Evolutionary conservation across 2,329 filamentous ascomycete species (phyloP), one percentile per base, ranked within the genome.

Genomic region (Colletotrichum limetticola): DNA sequence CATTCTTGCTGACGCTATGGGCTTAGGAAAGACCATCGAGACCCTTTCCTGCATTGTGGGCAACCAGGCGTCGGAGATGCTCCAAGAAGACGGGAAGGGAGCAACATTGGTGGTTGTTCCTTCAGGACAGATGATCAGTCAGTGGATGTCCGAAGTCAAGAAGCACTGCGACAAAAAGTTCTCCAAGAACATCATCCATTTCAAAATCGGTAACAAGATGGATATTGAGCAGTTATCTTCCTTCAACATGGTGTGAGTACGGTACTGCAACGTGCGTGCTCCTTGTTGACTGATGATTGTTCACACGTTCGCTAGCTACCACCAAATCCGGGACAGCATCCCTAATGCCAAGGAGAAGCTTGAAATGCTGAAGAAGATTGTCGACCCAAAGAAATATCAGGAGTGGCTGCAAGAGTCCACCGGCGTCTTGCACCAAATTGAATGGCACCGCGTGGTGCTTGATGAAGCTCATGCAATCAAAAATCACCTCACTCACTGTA

Each of bases 21-120:
- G 91, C 0, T 78, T 93, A 0, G 91, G 91, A 0, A 93, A 93
- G 79, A 93, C 91, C 0, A 84, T 91, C 4, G 87, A 90, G 76
- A 77, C 78, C 1, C 46, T 84, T 2, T 82, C 82, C 2, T 80
- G 78, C 60, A 82, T 84, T 71, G 71, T 79, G 4, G 80, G 78
- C 1, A 83, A 79, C 19, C 85, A 84, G 0, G 86, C 84, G 0
- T 76, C 82, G 0, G 71, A 83, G 11, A 82, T 85, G 19, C 82
- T 86, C 4, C 62, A 62, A 0, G 37, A 61, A 0, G 71, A 76
- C 0, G 87, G 81, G 75, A 85, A 83, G 79, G 74, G 75, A 0
- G 75, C 77, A 0, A 85, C 83, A 0, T 60, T 85, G 3, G 70
- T 85, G 0, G 74, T 85, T 5, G 80, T 2, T 79, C 80, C 0